These are phyloP conservation scores for Trichosporon inkin DNA, from an alignment of 1,284 basidiomycete species.

Conservation along the genomic window DNA sequence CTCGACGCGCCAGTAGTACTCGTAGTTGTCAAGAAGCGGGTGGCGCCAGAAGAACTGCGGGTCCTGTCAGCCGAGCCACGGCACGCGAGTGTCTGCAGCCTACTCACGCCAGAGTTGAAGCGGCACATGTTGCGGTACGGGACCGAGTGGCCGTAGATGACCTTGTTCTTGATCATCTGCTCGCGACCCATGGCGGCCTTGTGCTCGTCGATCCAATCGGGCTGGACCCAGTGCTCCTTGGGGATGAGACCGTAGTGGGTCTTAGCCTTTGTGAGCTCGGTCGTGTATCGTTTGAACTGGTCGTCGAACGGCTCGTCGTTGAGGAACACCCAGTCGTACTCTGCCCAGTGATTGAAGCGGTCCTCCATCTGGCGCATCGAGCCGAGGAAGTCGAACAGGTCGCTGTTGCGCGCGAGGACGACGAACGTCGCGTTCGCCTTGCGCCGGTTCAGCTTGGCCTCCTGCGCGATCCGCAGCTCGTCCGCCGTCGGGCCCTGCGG, in stretches of 20 bases:
- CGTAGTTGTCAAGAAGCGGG: conserved; percentile 70
- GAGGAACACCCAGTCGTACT: conserved; percentile 80
- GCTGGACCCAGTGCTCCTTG: conserved; percentile 75
- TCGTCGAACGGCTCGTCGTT: conserved; percentile 74
- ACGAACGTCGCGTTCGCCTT: conserved; percentile 83
- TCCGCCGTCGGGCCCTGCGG: conserved; percentile 23
- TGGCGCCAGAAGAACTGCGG: conserved; percentile 72
- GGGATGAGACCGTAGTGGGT: conserved; percentile 80
- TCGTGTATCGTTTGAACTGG: conserved; percentile 69
- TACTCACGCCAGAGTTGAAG: conserved; percentile 80
- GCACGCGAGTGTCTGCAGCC: background rate
- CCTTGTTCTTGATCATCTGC: conserved; percentile 67
- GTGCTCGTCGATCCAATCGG: conserved; percentile 70
- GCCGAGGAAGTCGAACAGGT: conserved; percentile 65
- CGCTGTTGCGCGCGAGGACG: conserved; percentile 72
- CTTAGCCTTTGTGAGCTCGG: conserved; percentile 61
- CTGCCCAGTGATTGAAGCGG: conserved; percentile 70
- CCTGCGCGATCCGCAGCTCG: conserved; percentile 29
- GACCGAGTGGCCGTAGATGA: conserved; percentile 78
- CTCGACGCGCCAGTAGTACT: conserved; percentile 89
- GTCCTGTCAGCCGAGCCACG: background rate
- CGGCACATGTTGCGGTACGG: conserved; percentile 71
- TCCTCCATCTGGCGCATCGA: conserved; percentile 52
- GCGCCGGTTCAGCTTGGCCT: conserved; percentile 33
- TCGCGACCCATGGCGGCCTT: conserved; percentile 62